Base-by-base conservation (phyloP, 495 filamentous ascomycete genomes). In the Lentithecium fluviatile region DNA sequence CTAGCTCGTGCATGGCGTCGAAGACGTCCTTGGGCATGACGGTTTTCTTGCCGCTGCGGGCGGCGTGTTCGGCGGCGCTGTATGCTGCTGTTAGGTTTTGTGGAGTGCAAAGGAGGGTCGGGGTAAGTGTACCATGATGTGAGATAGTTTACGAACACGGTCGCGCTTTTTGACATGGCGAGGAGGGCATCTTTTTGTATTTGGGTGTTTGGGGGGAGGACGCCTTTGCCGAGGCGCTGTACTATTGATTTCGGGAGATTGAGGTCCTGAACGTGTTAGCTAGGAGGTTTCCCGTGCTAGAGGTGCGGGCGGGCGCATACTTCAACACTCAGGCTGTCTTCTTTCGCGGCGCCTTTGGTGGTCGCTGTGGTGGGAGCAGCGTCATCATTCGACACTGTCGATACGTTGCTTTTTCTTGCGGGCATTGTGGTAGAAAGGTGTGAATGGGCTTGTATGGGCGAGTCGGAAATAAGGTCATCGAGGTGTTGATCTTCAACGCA, bases 121-220 rank as follows among this genome's bases (percentile, higher is more conserved):
- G 51, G 8, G n/a, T n/a, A n/a, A n/a, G 77, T 86, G 55, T 85
- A 97, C 92, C 86, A 81, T 60, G 85, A 83, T 42, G 89, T 87
- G 25, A 98, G 76, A 72, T 96, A 92, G 70, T 84, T 97, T 29
- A 97, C 85, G 71, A 98, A 98, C 0, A 98, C 90, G 1, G 91
- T 96, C 3, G 93, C 91, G 55, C 88, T 88, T 77, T 97, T 97
- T 62, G 88, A 88, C 72, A 98, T 84, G 0, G 95, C 94, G 25
- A 94, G 70, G 37, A 96, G 82, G 3, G 94, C 94, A 74, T 97
- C 93, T 62, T 91, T 95, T 67, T 95, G 90, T 51, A 98, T 89
- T 62, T 90, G 88, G 1, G 94, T 96, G 70, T 97, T 96, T 6
- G 92, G 83, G 0, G 94, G 94, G n/a, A 98, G 81, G n/a, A 96